These are phyloP conservation scores for Blepharisma stoltei DNA, from an alignment of 73 alveolate genomes.

Conservation along the genomic window DNA sequence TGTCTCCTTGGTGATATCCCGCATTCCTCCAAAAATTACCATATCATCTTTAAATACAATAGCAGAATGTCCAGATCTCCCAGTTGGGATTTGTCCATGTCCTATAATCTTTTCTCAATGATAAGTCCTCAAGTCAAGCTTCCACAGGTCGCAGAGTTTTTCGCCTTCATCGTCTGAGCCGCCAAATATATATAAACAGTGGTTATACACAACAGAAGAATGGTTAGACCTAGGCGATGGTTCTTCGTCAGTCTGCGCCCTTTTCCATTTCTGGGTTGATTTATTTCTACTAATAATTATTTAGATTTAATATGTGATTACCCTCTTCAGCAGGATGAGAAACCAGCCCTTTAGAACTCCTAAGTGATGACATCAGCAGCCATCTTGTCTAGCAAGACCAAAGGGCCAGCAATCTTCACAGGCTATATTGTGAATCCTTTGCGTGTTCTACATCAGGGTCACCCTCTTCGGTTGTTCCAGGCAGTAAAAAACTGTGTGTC, in stretches of 20 bases:
- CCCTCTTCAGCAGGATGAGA: too few relatives aligned
- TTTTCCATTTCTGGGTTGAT: constrained; percentile 17
- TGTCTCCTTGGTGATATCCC: constrained; percentile 22
- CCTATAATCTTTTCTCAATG: constrained; percentile 17
- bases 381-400: too few relatives aligned
- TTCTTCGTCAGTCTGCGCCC: background rate
- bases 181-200: constrained; percentile 18
- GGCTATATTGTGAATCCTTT: too few relatives aligned
- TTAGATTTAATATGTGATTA: too few relatives aligned
- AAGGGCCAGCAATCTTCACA: too few relatives aligned
- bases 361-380: too few relatives aligned
- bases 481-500: too few relatives aligned
- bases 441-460: too few relatives aligned
- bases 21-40: constrained; percentile 28
- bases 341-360: too few relatives aligned
- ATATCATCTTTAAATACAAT: constrained; percentile 12
- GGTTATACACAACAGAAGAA: constrained; percentile 28
- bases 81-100: background rate
- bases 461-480: too few relatives aligned
- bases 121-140: background rate
- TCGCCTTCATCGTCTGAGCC: constrained; percentile 26
- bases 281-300: too few relatives aligned
- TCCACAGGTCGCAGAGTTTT: constrained; percentile 26
- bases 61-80: constrained; percentile 23
- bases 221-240: constrained; percentile 20